Evolutionary conservation across 2,329 filamentous ascomycete species (phyloP).

Genomic region (Ramularia endophylla): DNA sequence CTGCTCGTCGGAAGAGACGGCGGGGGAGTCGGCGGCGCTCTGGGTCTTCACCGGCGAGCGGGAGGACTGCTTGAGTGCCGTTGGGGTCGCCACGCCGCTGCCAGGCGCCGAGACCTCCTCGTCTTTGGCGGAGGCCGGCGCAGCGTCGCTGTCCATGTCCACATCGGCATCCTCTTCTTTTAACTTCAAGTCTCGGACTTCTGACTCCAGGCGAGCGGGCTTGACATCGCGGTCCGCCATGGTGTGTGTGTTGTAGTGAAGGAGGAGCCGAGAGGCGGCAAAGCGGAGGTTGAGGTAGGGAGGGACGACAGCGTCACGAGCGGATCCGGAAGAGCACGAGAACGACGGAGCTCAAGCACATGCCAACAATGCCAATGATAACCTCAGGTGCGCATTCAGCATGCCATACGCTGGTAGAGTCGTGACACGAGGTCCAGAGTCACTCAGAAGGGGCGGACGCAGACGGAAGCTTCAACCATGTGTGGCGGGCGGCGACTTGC

Average conservation of each 20-base stretch:
- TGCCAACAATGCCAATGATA: too few relatives aligned
- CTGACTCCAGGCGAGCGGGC: constrained; percentile 36
- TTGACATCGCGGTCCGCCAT: constrained; percentile 37
- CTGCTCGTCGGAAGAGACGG: constrained; percentile 39
- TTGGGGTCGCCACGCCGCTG: constrained; percentile 13
- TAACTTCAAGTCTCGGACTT: constrained; percentile 42
- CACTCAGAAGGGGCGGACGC: too few relatives aligned
- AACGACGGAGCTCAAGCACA: too few relatives aligned
- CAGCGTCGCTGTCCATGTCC: constrained; percentile 26
- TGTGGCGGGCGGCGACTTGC: constrained; percentile 58
- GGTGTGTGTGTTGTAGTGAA: constrained; percentile 15
- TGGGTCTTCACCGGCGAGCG: constrained; percentile 22
- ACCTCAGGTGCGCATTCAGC: too few relatives aligned
- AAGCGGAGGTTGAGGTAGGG: constrained; percentile 8
- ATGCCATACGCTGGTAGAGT: too few relatives aligned
- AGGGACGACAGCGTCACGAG: too few relatives aligned
- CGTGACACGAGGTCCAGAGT: too few relatives aligned
- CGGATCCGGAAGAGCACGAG: too few relatives aligned
- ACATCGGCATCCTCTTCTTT: constrained; percentile 34
- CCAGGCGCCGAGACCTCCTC: constrained; percentile 19
- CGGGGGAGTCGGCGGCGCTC: constrained; percentile 31
- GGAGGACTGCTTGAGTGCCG: constrained; percentile 21
- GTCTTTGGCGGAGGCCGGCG: constrained; percentile 15
- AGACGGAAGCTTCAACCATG: too few relatives aligned
- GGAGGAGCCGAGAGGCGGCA: constrained; percentile 24